Evolutionary conservation across 768 basidiomycete species (phyloP), one percentile per base, ranked within the genome.

Genomic region (Calocybe gangraenosa): DNA sequence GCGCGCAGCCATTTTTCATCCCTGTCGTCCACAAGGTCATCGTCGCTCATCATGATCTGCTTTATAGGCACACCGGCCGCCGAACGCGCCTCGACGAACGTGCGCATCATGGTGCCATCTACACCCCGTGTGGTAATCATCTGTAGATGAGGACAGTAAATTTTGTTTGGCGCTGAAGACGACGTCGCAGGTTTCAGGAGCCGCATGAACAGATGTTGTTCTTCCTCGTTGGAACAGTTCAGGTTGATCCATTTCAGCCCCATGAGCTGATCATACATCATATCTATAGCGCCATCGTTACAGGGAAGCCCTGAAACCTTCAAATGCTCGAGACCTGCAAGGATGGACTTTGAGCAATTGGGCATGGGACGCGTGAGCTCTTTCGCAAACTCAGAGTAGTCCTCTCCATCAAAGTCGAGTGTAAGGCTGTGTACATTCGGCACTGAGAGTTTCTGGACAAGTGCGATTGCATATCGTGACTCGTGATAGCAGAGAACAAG

Each of bases 371-470:
- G 54, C 14, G 70, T 59, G 18, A 87, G 68, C 40, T 69, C 66
- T 25, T 56, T 48, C 21, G 75, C 67, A 42, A 87, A 65, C 0
- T 69, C 64, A 5, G 68, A 68, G 54, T 71, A 84, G 50, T 87
- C 83, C 14, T 66, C 70, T 1, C 65, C 58, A 38, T 79, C 74
- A 45, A 80, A 75, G 52, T 84, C 75, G n/a, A 88, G 68, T 5
- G 67, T 65, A n/a, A 78, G 66, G 22, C 59, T 60, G 2, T 57
- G 61, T 11, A 75, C 50, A 36, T 65, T 69, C 4, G 76, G 73
- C 15, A 68, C 40, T 37, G 63, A 65, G 22, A 76, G 60, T 37
- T 67, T 58, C 25, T 64, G 62, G 18, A 74, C 48, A 22, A 78
- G 64, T 18, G 68, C 64, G 14, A 51, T 50, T 2, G 67, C 66